A percentile compares a stretch with the other conserved stretches of the same genome.
Conservation (phyloP, 2,329 filamentous ascomycete genomes). For the Colletotrichum ledebouriae region DNA sequence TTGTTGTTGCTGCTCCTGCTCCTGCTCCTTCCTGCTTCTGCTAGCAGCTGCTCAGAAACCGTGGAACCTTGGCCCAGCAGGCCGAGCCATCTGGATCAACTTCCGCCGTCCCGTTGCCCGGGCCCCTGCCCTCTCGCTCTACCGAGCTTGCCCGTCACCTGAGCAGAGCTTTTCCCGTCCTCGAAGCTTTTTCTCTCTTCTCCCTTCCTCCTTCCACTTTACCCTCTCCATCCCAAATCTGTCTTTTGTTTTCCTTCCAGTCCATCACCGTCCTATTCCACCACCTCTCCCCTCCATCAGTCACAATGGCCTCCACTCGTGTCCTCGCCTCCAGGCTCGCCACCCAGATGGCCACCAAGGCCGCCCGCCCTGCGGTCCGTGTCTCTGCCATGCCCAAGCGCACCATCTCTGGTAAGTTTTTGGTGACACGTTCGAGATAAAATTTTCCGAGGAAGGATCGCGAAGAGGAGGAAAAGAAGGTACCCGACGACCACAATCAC, state of each 20-base stretch:
- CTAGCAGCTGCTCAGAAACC: not conserved
- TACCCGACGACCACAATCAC: constrained; percentile 22
- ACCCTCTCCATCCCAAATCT: constrained; percentile 43
- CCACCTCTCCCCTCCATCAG: constrained; percentile 63
- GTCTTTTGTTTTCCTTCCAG: constrained; percentile 43
- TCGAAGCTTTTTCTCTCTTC: constrained; percentile 54
- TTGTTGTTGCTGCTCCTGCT: too few species aligned
- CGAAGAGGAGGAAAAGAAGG: constrained; percentile 28
- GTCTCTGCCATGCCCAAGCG: constrained; percentile 78
- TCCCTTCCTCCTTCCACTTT: constrained; percentile 54
- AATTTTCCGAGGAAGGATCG: constrained; percentile 24
- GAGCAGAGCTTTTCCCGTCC: constrained; percentile 48
- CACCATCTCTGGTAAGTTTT: constrained; percentile 78
- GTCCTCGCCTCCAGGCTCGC: constrained; percentile 84
- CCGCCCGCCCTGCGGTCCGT: constrained; percentile 81
- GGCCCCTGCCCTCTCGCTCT: constrained; percentile 42
- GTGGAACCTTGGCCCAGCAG: constrained; percentile 38
- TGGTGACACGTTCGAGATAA: constrained; percentile 24
- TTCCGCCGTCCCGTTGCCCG: constrained; percentile 44
- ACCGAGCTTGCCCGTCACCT: constrained; percentile 44
- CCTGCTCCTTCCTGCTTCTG: too few species aligned
- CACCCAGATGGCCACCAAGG: constrained; percentile 80
- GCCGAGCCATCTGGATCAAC: constrained; percentile 43
- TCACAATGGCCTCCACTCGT: constrained; percentile 85
- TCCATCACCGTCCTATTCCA: constrained; percentile 48